Conservation (phyloP, 139 green algal species). For the Tetraselmis chui region DNA sequence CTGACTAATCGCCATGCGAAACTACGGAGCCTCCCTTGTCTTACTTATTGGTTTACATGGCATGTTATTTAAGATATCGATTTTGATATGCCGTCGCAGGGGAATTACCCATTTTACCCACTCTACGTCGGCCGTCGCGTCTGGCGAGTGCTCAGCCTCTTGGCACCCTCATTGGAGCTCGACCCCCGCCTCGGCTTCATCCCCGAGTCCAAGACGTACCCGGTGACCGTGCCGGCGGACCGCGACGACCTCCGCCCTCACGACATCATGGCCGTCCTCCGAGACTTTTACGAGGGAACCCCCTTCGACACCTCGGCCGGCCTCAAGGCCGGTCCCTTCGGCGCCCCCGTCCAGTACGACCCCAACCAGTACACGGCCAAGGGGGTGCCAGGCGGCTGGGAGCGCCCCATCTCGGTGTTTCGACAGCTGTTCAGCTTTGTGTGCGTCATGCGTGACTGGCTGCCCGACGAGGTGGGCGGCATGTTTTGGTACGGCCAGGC, state of each 20-base stretch:
- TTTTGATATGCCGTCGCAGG: no score
- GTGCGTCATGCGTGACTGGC: not conserved
- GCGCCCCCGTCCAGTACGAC: slow-evolving; percentile 9
- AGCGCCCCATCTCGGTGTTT: slow-evolving; percentile 9
- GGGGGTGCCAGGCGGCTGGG: not conserved
- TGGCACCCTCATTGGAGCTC: not conserved
- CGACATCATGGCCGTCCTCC: not conserved
- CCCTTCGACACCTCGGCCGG: slow-evolving; percentile 5
- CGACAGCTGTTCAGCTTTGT: slow-evolving; percentile 8
- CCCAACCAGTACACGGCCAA: not conserved
- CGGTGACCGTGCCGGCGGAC: slow-evolving; percentile 3
- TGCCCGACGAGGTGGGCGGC: slow-evolving; percentile 2
- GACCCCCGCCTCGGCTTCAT: not conserved
- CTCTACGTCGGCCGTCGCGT: slow-evolving; percentile 3
- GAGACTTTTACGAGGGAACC: slow-evolving; percentile 11
- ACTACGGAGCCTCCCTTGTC: no score
- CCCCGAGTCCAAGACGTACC: slow-evolving; percentile 2
- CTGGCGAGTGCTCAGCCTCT: not conserved
- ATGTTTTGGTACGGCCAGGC: slow-evolving; percentile 12
- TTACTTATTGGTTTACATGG: no score
- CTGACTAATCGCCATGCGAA: no score
- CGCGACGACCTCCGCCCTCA: not conserved
- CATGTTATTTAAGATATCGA: no score
- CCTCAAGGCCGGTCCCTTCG: slow-evolving; percentile 8
- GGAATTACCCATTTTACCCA: not conserved